Conservation (phyloP, 345 rosid genomes). For the Linum usitatissimum region DNA sequence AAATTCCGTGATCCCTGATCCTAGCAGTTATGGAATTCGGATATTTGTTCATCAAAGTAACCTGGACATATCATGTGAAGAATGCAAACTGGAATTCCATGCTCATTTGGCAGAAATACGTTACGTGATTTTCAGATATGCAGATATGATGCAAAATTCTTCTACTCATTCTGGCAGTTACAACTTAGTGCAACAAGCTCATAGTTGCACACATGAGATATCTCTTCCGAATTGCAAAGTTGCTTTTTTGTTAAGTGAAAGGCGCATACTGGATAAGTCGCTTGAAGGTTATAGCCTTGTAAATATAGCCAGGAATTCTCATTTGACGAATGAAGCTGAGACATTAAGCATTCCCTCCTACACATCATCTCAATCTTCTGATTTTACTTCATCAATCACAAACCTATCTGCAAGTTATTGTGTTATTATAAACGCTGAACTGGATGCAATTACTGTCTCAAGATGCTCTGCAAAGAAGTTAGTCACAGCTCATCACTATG, state of each 20-base stretch:
- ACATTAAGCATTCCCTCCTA: conserved; percentile 26
- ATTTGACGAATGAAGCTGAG: conserved; percentile 24
- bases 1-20: conserved; percentile 16
- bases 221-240: conserved; percentile 47
- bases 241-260: conserved; percentile 34
- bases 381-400: conserved; percentile 26
- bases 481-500: conserved; percentile 37
- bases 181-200: conserved; percentile 32
- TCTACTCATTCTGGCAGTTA: conserved; percentile 30
- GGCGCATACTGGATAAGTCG: conserved; percentile 23
- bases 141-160: conserved; percentile 32
- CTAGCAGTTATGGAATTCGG: conserved; percentile 47
- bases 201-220: conserved; percentile 46
- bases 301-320: conserved; percentile 18
- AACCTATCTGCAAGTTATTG: conserved; percentile 26
- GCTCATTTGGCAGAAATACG: conserved; percentile 38
- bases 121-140: conserved; percentile 38
- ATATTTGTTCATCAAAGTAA: conserved; percentile 35
- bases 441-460: conserved; percentile 39
- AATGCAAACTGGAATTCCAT: conserved; percentile 32
- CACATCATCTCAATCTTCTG: conserved; percentile 29
- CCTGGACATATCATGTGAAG: conserved; percentile 42
- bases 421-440: conserved; percentile 36
- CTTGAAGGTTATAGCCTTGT: conserved; percentile 18
- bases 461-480: conserved; percentile 45